A percentile compares a stretch with the other conserved stretches of the same genome.
These are phyloP conservation scores for Sarcodon aspratus DNA, from an alignment of 768 basidiomycete genomes.

Conservation along the genomic window DNA sequence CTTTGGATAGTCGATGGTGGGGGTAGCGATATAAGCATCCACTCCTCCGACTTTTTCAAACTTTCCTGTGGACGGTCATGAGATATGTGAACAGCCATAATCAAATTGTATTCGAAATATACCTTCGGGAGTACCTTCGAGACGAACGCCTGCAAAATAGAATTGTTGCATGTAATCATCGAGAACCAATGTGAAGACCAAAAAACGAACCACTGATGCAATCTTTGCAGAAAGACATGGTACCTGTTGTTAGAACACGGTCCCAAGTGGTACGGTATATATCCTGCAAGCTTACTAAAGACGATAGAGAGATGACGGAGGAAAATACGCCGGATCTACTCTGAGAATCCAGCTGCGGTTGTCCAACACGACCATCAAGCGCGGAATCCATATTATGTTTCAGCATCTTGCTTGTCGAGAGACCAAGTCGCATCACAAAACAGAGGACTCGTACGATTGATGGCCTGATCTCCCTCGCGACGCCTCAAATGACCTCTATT, in stretches of 20 bases:
- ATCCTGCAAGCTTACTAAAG: too few species aligned
- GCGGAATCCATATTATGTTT: too few species aligned
- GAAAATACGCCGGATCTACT: too few species aligned
- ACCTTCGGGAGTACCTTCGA: slow-evolving; percentile 26
- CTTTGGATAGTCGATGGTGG: slow-evolving; percentile 21
- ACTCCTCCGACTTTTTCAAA: slow-evolving; percentile 25
- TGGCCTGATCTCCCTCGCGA: too few species aligned
- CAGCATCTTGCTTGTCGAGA: too few species aligned
- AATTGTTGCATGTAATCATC: background rate
- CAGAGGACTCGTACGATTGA: too few species aligned
- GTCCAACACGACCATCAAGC: too few species aligned
- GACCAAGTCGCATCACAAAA: too few species aligned
- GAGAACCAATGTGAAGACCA: background rate
- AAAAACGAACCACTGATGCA: slow-evolving; percentile 38
- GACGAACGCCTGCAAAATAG: slow-evolving; percentile 17
- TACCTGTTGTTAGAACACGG: background rate
- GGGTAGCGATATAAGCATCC: slow-evolving; percentile 29
- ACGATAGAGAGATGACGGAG: too few species aligned
- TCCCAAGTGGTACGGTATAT: too few species aligned
- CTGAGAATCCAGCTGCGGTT: too few species aligned
- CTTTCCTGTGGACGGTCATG: slow-evolving; percentile 16
- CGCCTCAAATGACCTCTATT: too few species aligned
- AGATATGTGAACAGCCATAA: background rate
- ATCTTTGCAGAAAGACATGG: slow-evolving; percentile 44
- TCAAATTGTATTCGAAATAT: background rate